Evolutionary conservation across 164 flowering plant genomes (phyloP).

Genomic region (Chimonanthus salicifolius): DNA sequence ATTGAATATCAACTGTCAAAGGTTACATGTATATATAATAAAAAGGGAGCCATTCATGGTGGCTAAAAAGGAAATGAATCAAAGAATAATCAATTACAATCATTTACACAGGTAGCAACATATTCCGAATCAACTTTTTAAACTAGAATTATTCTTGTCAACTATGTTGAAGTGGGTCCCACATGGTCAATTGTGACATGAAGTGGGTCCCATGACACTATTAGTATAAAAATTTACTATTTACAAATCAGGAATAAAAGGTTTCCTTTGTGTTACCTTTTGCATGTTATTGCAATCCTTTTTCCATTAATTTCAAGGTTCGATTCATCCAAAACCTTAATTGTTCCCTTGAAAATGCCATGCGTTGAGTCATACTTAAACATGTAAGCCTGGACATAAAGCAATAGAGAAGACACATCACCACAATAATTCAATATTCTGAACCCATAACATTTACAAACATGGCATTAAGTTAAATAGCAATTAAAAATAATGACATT

Average conservation of each 20-base stretch:
- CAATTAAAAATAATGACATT: not conserved
- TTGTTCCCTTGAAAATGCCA: conserved; percentile 71
- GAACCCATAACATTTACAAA: not conserved
- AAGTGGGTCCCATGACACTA: not conserved
- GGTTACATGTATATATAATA: too few species aligned
- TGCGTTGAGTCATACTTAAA: conserved; percentile 96
- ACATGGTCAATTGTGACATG: not conserved
- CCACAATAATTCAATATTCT: not conserved
- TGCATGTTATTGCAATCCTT: conserved; percentile 54
- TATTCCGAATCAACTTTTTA: not conserved
- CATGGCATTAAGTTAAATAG: not conserved
- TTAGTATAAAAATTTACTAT: not conserved
- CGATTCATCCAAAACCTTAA: conserved; percentile 69
- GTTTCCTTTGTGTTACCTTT: conserved; percentile 42
- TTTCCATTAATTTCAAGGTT: conserved; percentile 90
- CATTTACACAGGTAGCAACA: not conserved
- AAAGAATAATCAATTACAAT: not conserved
- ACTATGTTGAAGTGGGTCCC: not conserved
- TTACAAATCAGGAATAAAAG: too few species aligned
- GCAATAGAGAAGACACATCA: not conserved
- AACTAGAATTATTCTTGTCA: too few species aligned
- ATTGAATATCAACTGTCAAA: too few species aligned
- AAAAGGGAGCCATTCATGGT: not conserved
- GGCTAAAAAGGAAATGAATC: not conserved
- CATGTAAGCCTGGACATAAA: conserved; percentile 82